Conservation (phyloP, 345 rosid genomes). For the Pistacia vera region DNA sequence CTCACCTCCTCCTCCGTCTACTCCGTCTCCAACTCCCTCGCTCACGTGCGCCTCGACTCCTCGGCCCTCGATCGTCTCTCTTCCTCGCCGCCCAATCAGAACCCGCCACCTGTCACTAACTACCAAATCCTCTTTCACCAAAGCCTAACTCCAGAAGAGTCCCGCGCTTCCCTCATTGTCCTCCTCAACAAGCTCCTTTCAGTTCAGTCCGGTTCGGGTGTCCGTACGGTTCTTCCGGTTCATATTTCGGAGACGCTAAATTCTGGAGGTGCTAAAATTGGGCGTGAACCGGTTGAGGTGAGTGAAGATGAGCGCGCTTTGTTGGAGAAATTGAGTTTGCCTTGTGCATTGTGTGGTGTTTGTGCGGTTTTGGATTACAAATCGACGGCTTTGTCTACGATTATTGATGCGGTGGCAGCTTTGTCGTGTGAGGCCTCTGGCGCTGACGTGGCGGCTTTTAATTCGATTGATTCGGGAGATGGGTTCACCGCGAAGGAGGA, state of each 20-base stretch:
- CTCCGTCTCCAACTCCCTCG: slow-evolving; percentile 45
- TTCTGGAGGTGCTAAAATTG: slow-evolving; percentile 11
- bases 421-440: slow-evolving; percentile 73
- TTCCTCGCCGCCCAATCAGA: slow-evolving; percentile 24
- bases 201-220: slow-evolving; percentile 25
- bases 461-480: slow-evolving; percentile 64
- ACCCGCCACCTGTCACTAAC: slow-evolving; percentile 7
- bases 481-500: slow-evolving; percentile 68
- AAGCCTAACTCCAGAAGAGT: slow-evolving; percentile 40
- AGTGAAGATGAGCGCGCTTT: slow-evolving; percentile 46
- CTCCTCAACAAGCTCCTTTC: slow-evolving; percentile 67
- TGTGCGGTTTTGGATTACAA: slow-evolving; percentile 63
- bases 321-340: slow-evolving; percentile 42
- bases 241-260: slow-evolving; percentile 38
- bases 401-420: slow-evolving; percentile 66
- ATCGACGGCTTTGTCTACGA: slow-evolving; percentile 44
- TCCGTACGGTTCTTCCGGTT: slow-evolving; percentile 45
- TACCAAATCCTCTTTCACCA: slow-evolving; percentile 17
- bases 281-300: slow-evolving; percentile 32
- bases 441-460: slow-evolving; percentile 51
- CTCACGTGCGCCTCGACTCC: slow-evolving; percentile 54
- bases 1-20: slow-evolving; percentile 50
- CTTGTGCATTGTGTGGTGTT: slow-evolving; percentile 42
- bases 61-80: slow-evolving; percentile 53
- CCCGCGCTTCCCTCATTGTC: slow-evolving; percentile 49